Base-by-base conservation (phyloP, 805 yeast species). In the Saturnispora zaruensis region DNA sequence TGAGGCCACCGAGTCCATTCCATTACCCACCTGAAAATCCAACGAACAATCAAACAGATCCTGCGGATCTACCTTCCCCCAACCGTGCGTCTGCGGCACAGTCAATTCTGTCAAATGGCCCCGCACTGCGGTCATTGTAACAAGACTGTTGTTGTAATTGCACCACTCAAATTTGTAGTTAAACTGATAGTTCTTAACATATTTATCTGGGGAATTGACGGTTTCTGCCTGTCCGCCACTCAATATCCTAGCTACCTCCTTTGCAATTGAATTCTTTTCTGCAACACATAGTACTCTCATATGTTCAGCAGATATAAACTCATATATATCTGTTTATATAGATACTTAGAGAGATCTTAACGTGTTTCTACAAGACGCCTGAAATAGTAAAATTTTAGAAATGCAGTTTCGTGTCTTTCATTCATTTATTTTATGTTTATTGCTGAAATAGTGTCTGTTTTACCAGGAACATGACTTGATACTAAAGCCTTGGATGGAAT, bases 211-310 rank as follows among this genome's bases (percentile, higher is more conserved):
- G 2, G 87, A 71, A 46, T 72, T 66, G 32, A 84, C 68, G 16
- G 74, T 37, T 14, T 37, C 34, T 6, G 38, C 26, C 13, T 74
- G 61, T 0, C 95, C 95, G 6, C 96, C 96, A 16, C 93, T 81
- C 2, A 93, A 74, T 1, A 83, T 82, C 36, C 67, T 64, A 0
- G 95, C 76, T 11, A 93, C 89, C 11, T 87, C 84, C 63, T 83
- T 87, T 3, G 97, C 95, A 45, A 93, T 93, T 1, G 96, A 87
- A 50, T 95, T 95, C 67, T 93, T 93, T 69, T 93, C 99, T 2
- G 99, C 99, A 50, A 93, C 96, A 68, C 97, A 91, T 44, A 93
- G 77, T 4, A 93, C 78, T 56, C 71, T 81, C 93, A 87, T 84
- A 36, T 25, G 46, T 34, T 25, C 20, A 18, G 20, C 21, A 40